Base-by-base conservation (phyloP, 306 rosid species). In the Carpinus fangiana region DNA sequence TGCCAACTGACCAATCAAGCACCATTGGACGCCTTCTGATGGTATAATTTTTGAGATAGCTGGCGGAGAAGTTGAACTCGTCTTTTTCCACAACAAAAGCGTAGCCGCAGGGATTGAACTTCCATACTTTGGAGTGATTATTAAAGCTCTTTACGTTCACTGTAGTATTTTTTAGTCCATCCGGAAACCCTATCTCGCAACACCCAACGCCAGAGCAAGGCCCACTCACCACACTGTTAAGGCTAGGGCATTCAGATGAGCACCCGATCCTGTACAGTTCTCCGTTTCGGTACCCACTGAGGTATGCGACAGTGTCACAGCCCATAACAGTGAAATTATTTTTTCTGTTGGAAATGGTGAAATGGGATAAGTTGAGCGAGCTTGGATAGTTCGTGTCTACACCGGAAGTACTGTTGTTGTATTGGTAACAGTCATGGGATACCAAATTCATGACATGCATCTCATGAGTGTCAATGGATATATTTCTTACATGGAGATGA, bases 1-100 rank as follows among this genome's bases (percentile, higher is more conserved):
- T 54, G 9, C 78, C 80, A 67, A 85, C 52, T 10, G 76, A 61
- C 91, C 91, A 88, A 68, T 85, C 83, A 4, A 85, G 68, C 26
- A 85, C 87, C 11, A 36, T 0, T 41, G 0, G 71, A 82, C 12
- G 60, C 52, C 2, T 2, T 48, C 0, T 0, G 48, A 0, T 64
- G 48, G 3, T 70, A 10, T 2, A 7, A 5, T 8, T 53, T 0
- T 41, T 5, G 9, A 84, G 70, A 62, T 75, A 50, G 3, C 0
- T 0, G 0, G 16, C 0, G 7, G 65, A n/a, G 84, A 88, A 88
- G 51, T 76, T 76, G 64, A 83, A 88, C 73, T 54, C 62, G 7
- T 64, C 45, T n/a, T 36, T 67, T 21, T 81, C 67, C 0, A 38
- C 75, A 2, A 83, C 41, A 69, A 88, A 81, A 18, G 86, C 79